Evolutionary conservation across 495 filamentous ascomycete genomes (phyloP), one percentile per base, ranked within the genome.

Genomic region (Penicillium tannophilum): DNA sequence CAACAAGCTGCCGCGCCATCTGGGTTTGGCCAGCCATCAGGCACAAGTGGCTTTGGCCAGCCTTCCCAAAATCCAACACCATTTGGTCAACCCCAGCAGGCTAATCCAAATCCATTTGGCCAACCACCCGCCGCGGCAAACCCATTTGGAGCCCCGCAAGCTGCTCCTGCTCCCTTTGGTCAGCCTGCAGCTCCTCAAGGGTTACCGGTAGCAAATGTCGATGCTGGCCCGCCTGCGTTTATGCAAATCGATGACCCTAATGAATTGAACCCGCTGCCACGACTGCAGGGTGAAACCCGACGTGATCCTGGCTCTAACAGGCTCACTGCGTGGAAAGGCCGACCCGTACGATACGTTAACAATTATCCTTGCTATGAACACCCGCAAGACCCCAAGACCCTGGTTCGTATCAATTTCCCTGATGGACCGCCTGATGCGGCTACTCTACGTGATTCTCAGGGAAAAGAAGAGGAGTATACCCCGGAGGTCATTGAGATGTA

Each of bases 331-430:
- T 86, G 82, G 82, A 85, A 85, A 63, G 80, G 81, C n/a, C 77
- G 74, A 30, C 76, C 76, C 0, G 83, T 87, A 1, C 69, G 72
- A 26, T 85, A 86, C 61, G 68, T 81, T 53, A 70, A 83, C 41
- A 70, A 77, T 12, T 35, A 53, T 8, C 82, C 82, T 1, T 84
- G 75, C 62, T 84, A 81, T 65, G 68, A 76, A 14, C 76, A 80
- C 58, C 73, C 72, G 4, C 70, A 77, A 43, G 80, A 83, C 56
- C 74, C 78, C 42, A 65, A 73, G 52, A 76, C 74, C 5, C 79
- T 72, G 56, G 76, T 82, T 28, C 81, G 79, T 35, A 83, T 93
- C 23, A 87, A 88, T 75, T 90, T 88, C 62, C 87, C 88, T 1
- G 75, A 88, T 30, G 90, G 90, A 1, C 77, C 87, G n/a, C 89